Percentiles rank a stretch among this genome's conserved stretches.
Evolutionary conservation across 768 basidiomycete genomes (phyloP).

Genomic region (Rhodocollybia butyracea): DNA sequence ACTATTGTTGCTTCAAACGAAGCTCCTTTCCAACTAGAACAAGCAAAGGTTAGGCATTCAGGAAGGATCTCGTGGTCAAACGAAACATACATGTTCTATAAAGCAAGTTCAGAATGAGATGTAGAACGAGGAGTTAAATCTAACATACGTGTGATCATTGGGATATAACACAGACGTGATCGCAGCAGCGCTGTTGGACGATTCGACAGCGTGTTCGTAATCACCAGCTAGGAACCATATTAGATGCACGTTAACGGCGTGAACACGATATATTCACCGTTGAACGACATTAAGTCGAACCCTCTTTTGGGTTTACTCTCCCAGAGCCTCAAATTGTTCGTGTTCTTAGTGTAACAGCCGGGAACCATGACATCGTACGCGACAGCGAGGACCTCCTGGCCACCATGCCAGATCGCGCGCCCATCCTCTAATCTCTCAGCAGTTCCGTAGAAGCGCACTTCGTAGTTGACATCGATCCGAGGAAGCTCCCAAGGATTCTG

Average conservation of each 20-base stretch:
- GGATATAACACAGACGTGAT: slow-evolving; percentile 97
- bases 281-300: slow-evolving; percentile 94
- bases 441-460: slow-evolving; percentile 86
- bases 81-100: slow-evolving; percentile 40
- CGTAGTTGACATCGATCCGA: slow-evolving; percentile 79
- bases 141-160: slow-evolving; percentile 77
- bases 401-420: slow-evolving; percentile 77
- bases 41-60: background rate
- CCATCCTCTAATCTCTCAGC: slow-evolving; percentile 66
- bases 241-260: background rate
- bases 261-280: slow-evolving; percentile 44
- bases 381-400: slow-evolving; percentile 89
- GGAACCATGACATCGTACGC: slow-evolving; percentile 97
- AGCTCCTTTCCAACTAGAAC: slow-evolving; percentile 83
- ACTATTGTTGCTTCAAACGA: slow-evolving; percentile 94
- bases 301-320: slow-evolving; percentile 85
- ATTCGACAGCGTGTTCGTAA: slow-evolving; percentile 86
- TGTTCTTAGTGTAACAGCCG: slow-evolving; percentile 77
- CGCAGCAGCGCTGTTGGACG: slow-evolving; percentile 86
- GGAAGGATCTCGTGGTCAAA: slow-evolving; percentile 1
- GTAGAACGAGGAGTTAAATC: background rate
- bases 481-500: too few relatives aligned
- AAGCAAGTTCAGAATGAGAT: background rate
- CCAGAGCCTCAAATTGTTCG: slow-evolving; percentile 87
- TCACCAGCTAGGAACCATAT: slow-evolving; percentile 63